Conservation (phyloP, 139 green algal genomes). For the Pseudopediastrum boryanum region DNA sequence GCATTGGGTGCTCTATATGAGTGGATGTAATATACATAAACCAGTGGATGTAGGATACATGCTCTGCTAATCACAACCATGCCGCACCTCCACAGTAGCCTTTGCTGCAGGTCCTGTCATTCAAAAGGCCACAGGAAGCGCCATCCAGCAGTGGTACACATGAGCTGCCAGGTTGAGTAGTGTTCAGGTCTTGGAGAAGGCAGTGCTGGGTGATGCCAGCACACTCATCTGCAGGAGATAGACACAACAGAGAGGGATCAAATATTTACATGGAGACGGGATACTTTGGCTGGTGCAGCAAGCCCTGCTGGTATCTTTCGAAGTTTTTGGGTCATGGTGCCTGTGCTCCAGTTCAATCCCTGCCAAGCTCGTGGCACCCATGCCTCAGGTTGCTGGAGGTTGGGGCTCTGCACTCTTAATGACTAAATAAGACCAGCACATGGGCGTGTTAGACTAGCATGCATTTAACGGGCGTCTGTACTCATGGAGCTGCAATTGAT, state of each 20-base stretch:
- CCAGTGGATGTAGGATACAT: not conserved
- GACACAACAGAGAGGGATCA: not conserved
- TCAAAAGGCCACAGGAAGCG: not conserved
- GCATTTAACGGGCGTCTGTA: no score
- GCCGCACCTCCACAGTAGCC: not conserved
- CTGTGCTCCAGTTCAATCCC: no score
- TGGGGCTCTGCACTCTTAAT: no score
- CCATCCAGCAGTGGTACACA: slow-evolving; percentile 17
- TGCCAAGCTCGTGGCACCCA: no score
- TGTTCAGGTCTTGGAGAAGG: slow-evolving; percentile 16
- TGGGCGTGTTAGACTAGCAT: no score
- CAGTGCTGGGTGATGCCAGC: slow-evolving; percentile 16
- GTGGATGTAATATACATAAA: not conserved
- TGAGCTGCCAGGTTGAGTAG: not conserved
- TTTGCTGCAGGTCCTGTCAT: not conserved
- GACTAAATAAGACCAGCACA: no score
- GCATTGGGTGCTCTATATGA: not conserved
- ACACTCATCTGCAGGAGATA: slow-evolving; percentile 19
- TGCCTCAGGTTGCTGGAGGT: no score
- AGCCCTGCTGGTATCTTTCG: no score
- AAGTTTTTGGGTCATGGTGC: no score
- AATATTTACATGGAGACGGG: not conserved
- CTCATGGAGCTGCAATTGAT: not conserved
- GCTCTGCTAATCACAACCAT: no score
- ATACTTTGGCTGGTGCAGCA: not conserved